phyloP scores from a whole-genome alignment of 495 filamentous ascomycete species.

The Aspergillus ostianus region DNA sequence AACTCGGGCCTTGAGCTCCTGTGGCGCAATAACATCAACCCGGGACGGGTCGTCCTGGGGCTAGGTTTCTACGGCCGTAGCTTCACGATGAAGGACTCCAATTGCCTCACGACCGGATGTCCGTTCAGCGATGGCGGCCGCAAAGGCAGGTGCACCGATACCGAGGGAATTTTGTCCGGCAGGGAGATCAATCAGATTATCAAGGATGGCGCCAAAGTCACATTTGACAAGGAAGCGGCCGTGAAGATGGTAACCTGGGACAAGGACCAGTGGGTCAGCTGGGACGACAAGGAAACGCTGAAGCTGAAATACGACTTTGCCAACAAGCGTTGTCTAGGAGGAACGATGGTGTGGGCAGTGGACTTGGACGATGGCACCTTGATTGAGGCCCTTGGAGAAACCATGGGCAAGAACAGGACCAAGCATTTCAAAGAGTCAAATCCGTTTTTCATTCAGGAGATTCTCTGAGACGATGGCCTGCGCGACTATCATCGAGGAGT shows the following conservation, averaged over 20 bases:
- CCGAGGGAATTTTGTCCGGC: constrained; percentile 20
- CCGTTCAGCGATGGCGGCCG: constrained; percentile 19
- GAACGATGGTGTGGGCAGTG: constrained; percentile 27
- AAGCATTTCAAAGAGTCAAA: background rate
- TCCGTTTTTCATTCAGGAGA: background rate
- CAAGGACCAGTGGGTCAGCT: constrained; percentile 48
- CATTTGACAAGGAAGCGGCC: constrained; percentile 16
- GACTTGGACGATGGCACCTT: constrained; percentile 20
- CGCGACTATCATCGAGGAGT: background rate
- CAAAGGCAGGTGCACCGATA: constrained; percentile 35
- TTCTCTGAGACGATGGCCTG: background rate
- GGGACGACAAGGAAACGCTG: constrained; percentile 43
- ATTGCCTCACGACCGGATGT: constrained; percentile 34
- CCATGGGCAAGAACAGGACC: constrained; percentile 10
- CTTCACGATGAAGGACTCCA: constrained; percentile 35
- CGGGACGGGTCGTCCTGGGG: constrained; percentile 39
- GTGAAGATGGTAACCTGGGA: constrained; percentile 40
- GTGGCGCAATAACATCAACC: constrained; percentile 37
- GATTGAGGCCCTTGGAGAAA: constrained; percentile 6
- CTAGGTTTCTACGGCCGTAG: constrained; percentile 42
- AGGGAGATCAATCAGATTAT: constrained; percentile 21
- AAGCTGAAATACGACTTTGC: constrained; percentile 40
- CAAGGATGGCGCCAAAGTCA: background rate
- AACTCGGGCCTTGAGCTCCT: constrained; percentile 31
- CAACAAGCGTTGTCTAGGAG: constrained; percentile 28